Percentiles rank a stretch among this genome's conserved stretches.
Evolutionary conservation across 345 rosid genomes (phyloP).

Genomic region (Cardamine occulta): DNA sequence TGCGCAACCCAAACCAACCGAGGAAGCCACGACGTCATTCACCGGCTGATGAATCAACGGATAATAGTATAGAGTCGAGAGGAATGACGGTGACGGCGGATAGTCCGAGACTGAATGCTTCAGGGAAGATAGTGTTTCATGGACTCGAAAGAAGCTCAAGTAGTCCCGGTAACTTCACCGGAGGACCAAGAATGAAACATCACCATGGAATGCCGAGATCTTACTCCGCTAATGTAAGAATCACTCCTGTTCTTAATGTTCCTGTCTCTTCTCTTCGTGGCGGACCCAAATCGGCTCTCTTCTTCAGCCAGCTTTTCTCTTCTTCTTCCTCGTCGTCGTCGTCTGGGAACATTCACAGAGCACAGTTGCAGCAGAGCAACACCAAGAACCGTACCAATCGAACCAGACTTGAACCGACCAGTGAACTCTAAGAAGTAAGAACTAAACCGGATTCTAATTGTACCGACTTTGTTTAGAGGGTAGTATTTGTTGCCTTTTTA

Average conservation of each 20-base stretch:
- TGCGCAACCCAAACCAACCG: constrained; percentile 51
- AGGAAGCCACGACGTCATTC: constrained; percentile 65
- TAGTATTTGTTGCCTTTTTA: background rate
- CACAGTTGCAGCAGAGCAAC: constrained; percentile 39
- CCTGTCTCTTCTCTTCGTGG: constrained; percentile 69
- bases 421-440: constrained; percentile 5
- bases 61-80: constrained; percentile 43
- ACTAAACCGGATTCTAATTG: constrained; percentile 8
- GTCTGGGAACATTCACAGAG: constrained; percentile 25
- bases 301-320: constrained; percentile 62
- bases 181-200: constrained; percentile 70
- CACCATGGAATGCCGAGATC: constrained; percentile 92
- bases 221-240: constrained; percentile 76
- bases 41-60: constrained; percentile 44
- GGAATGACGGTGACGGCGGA: constrained; percentile 83
- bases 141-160: constrained; percentile 94
- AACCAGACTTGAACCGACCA: constrained; percentile 41
- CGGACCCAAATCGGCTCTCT: constrained; percentile 59
- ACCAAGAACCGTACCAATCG: constrained; percentile 46
- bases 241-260: constrained; percentile 73
- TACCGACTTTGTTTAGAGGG: constrained; percentile 15
- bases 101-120: constrained; percentile 91
- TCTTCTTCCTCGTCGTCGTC: constrained; percentile 40
- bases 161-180: constrained; percentile 93
- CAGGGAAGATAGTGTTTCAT: constrained; percentile 92